Evolutionary conservation across 257 asterid genomes (phyloP).

Genomic region (Ilex asprella): DNA sequence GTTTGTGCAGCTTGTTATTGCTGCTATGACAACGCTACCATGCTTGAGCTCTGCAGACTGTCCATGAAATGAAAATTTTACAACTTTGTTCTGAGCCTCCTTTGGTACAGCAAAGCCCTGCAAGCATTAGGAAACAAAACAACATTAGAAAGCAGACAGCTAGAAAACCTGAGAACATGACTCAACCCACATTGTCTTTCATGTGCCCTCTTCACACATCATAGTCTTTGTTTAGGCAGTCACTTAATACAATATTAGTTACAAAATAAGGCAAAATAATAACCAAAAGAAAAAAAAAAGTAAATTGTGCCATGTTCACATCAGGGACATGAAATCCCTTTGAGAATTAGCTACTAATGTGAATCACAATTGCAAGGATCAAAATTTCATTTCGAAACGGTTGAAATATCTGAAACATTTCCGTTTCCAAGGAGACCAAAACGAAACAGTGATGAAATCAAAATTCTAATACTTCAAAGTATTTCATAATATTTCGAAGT

Average conservation of each 20-base stretch:
- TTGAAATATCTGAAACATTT: too few relatives aligned
- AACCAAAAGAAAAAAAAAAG: too few relatives aligned
- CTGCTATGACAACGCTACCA: constrained; percentile 94
- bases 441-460: too few relatives aligned
- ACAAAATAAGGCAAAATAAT: not conserved
- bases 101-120: constrained; percentile 86
- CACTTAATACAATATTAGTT: not conserved
- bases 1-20: constrained; percentile 92
- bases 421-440: too few relatives aligned
- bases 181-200: not conserved
- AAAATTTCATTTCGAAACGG: too few relatives aligned
- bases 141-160: not conserved
- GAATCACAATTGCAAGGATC: not conserved
- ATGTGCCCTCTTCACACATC: not conserved
- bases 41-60: constrained; percentile 82
- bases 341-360: not conserved
- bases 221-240: not conserved
- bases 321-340: too few relatives aligned
- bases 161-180: not conserved
- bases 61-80: constrained; percentile 56
- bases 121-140: constrained; percentile 5
- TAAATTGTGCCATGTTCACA: too few relatives aligned
- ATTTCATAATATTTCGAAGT: too few relatives aligned
- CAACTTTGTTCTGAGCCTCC: constrained; percentile 73
- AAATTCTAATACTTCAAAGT: too few relatives aligned